phyloP scores from a whole-genome alignment of 2,329 filamentous ascomycete genomes.

The Trichoderma sp. region DNA sequence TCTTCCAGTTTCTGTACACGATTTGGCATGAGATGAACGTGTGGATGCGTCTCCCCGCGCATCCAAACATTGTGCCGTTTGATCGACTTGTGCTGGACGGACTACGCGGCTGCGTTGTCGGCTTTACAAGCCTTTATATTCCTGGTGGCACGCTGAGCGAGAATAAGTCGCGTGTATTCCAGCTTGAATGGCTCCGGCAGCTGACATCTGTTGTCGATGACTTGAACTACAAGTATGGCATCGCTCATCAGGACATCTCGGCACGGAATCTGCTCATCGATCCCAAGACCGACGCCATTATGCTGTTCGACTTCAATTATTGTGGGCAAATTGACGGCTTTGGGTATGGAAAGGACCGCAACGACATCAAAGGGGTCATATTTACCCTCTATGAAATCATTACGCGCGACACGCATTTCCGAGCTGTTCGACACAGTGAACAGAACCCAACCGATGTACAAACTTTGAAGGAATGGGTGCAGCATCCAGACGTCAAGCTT shows the following conservation, averaged over 20 bases:
- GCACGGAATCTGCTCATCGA: background rate
- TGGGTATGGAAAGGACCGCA: background rate
- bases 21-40: background rate
- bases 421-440: background rate
- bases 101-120: background rate
- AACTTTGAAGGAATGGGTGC: background rate
- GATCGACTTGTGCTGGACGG: background rate
- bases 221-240: background rate
- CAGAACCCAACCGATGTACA: background rate
- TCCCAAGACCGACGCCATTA: background rate
- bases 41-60: background rate
- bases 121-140: background rate
- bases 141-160: background rate
- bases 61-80: background rate
- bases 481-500: background rate
- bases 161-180: background rate
- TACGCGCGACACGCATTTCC: background rate
- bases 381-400: background rate
- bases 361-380: background rate
- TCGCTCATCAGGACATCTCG: background rate
- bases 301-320: background rate
- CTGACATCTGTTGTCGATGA: background rate
- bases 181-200: background rate
- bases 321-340: background rate
- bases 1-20: background rate